Conservation (phyloP, 768 basidiomycete genomes). For the Mycena indigotica region DNA sequence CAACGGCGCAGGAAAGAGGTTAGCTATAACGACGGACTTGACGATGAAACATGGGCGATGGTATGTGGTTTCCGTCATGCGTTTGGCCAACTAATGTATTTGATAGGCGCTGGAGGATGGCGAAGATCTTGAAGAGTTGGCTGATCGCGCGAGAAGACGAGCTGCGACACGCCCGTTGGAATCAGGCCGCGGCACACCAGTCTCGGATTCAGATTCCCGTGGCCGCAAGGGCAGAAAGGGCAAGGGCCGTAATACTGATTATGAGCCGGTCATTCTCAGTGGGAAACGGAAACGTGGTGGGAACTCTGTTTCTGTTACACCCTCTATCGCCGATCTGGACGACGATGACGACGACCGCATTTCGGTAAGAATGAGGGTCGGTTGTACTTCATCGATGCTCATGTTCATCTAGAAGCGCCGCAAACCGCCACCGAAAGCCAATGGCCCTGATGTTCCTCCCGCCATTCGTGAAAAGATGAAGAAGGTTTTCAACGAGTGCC, state of each 20-base stretch:
- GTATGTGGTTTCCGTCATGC: constrained; percentile 39
- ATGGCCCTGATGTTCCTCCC: constrained; percentile 54
- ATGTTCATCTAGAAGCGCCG: constrained; percentile 70
- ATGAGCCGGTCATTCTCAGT: constrained; percentile 47
- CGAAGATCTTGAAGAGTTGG: constrained; percentile 75
- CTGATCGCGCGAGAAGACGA: constrained; percentile 65
- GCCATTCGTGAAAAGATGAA: constrained; percentile 77
- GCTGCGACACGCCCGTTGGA: constrained; percentile 60
- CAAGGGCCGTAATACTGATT: constrained; percentile 37
- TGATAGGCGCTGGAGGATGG: constrained; percentile 75
- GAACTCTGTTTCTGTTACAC: constrained; percentile 77
- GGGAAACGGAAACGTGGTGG: constrained; percentile 77
- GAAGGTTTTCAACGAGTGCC: constrained; percentile 76
- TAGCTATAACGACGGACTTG: constrained; percentile 90
- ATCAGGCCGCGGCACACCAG: constrained; percentile 66
- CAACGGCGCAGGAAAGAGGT: constrained; percentile 82
- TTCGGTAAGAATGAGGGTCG: constrained; percentile 44
- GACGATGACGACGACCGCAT: constrained; percentile 81
- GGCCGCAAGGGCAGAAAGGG: constrained; percentile 55
- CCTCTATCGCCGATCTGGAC: constrained; percentile 60
- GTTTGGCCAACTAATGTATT: neutral
- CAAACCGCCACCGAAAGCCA: constrained; percentile 59
- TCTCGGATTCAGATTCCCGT: constrained; percentile 60
- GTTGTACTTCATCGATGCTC: constrained; percentile 4
- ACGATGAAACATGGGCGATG: constrained; percentile 92